A percentile compares a stretch with the other conserved stretches of the same genome.
phyloP scores from a whole-genome alignment of 2,329 filamentous ascomycete genomes.

The Tetracladium maxilliforme region DNA sequence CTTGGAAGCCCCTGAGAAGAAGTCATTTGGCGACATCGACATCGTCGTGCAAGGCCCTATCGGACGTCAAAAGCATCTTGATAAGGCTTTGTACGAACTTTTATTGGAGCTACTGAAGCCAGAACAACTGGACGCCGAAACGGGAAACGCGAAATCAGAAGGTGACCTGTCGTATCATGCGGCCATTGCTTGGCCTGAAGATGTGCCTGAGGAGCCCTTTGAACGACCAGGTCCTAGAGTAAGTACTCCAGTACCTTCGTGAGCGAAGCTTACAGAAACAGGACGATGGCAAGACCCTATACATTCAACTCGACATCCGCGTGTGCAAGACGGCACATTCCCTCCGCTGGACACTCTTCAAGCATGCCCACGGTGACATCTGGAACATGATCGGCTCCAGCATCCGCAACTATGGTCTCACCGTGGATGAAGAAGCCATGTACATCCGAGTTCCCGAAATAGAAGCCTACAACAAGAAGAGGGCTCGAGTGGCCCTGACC shows the following conservation, averaged over 20 bases:
- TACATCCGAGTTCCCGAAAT: constrained; percentile 55
- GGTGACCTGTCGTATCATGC: constrained; percentile 4
- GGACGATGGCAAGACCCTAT: no score
- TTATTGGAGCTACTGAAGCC: constrained; percentile 31
- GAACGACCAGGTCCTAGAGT: no score
- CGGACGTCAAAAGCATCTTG: neutral
- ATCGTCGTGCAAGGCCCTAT: constrained; percentile 36
- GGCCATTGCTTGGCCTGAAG: no score
- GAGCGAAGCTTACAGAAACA: no score
- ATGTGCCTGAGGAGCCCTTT: no score
- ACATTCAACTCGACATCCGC: constrained; percentile 60
- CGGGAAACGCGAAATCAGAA: constrained; percentile 11
- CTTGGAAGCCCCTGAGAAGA: constrained; percentile 55
- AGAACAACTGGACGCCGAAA: constrained; percentile 14
- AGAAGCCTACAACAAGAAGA: constrained; percentile 40
- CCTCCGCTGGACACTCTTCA: constrained; percentile 52
- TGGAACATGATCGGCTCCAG: constrained; percentile 49
- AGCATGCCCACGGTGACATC: constrained; percentile 56
- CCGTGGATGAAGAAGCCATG: constrained; percentile 45
- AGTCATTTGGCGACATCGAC: constrained; percentile 59
- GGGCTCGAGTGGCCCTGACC: constrained; percentile 30
- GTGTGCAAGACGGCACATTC: constrained; percentile 25
- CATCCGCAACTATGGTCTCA: constrained; percentile 52
- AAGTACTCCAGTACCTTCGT: no score
- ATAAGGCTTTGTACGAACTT: no score